Base-by-base conservation (phyloP, 1,139 yeast species). In the Citeromyces hawaiiensis region DNA sequence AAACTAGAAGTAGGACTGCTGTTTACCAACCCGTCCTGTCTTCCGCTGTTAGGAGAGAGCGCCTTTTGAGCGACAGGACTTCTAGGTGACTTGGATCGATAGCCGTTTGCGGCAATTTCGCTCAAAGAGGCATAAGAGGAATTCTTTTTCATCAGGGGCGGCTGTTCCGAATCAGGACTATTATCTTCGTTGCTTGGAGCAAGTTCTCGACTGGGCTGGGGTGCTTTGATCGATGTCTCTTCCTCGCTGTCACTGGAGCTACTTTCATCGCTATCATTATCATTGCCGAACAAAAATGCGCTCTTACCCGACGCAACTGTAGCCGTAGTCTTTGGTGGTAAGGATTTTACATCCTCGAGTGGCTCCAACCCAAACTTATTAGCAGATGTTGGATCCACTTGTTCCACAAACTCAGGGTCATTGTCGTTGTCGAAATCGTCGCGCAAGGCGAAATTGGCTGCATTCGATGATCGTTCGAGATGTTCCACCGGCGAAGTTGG, bases 41-140 rank as follows among this genome's bases (percentile, higher is more conserved):
- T 5, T 9, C 11, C 27, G 11, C 8, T 23, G 9, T 23, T 23
- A 9, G 27, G 27, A 7, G 27, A 23, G 9, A 23, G 27, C 3
- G 27, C 27, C 11, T 23, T 23, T 9, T 23, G 27, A 23, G 27
- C 3, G 11, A 23, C 11, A 9, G 27, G 27, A 23, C 27, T 23
- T 23, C 27, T 23, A 11, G 27, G 27, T 7, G 27, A 23, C 27
- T 23, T 23, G 27, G 36, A 4, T 8, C 36, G 36, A 27, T 37
- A 37, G 3, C 39, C 39, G n/a, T 37, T 37, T 9, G 39, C 27
- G 4, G 39, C 39, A 31, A 37, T 37, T 21, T 37, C 39, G 17
- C 39, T 37, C 9, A 37, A 29, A 19, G 39, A 37, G 10, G 39
- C 39, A 25, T 37, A 37, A 13, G 27, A 23, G 9, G 27, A 23